Base-by-base conservation (phyloP, 352 stramenopile genomes). In the Phytophthora melonis region DNA sequence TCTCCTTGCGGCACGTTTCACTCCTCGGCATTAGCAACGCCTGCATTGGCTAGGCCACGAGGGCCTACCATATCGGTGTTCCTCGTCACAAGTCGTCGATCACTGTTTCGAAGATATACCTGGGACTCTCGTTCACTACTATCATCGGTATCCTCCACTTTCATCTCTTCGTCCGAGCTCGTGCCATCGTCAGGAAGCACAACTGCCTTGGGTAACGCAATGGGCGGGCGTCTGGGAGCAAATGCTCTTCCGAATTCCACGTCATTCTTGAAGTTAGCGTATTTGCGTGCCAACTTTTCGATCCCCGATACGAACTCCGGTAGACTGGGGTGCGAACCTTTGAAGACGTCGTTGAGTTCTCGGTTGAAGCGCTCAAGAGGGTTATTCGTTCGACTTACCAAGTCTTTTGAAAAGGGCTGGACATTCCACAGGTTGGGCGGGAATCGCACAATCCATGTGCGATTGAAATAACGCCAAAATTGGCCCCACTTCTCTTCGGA, bases 371-470 rank as follows among this genome's bases (percentile, higher is more conserved):
- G 25, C 25, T 30, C 25, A 30, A 30, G 25, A 30, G 25, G 25
- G 25, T 30, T 30, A 30, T 30, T 30, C 25, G 57, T 72, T 14
- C 56, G n/a, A 14, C 56, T 41, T 49, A 18, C 60, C 23, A 18
- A 21, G 3, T 13, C 9, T 14, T 18, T 16, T n/a, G 57, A 43
- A n/a, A 34, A 53, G 1, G 57, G 57, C 8, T 72, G 8, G 1
- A 62, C 13, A 63, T 66, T 66, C 57, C 57, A 66, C 5, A 72
- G 19, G 14, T 4, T 8, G 5, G 57, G 57, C 3, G 21, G 65
- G 30, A 49, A 66, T 18, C 27, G 45, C 2, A 32, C 23, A 14
- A 63, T 66, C 45, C 57, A 57, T 0, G 57, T 72, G 8, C 65
- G 47, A 1, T 34, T 1, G 39, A 66, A 66, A 18, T 61, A 63